Base-by-base conservation (phyloP, 1,139 yeast genomes). In the Candida sp. region DNA sequence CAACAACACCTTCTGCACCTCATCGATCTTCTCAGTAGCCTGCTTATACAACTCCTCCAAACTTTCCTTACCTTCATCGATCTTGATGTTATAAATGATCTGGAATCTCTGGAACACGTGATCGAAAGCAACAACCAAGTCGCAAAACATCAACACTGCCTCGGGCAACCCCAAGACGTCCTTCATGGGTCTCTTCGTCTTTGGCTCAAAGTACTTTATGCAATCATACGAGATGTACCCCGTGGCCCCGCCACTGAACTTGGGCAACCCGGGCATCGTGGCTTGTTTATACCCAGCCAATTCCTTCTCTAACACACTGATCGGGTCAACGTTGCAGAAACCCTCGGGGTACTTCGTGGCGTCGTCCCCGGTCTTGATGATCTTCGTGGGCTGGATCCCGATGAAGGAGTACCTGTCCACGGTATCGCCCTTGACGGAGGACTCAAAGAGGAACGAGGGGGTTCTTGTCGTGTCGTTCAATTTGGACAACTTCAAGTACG, bases 221-320 rank as follows among this genome's bases (percentile, higher is more conserved):
- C 99, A 94, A 68, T 96, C 99, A 63, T 94, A 94, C 0, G 98
- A 90, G 45, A 94, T 85, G 65, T 92, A 94, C 0, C 99, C 99
- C 48, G 94, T 81, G 7, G 98, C 98, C 56, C 99, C 99, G 49
- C 99, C 99, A 62, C 94, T 86, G 52, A 93, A 77, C 56, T 82
- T 83, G 7, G 98, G 98, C 52, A 89, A 73, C 38, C 96, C 96
- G 0, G 96, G 96, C 41, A 88, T 72, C 55, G 83, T 83, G 0
- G 94, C 91, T 62, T 90, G 92, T 51, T 79, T 80, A 62, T 80
- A 84, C 43, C 76, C 70, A 8, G 75, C 67, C 72, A 94, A 76
- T 66, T 93, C 97, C 43, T 81, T 58, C 66, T 94, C 97, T 54
- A 94, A 77, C 5, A 88, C 68, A 2, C 74, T 70, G 56, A 94